Evolutionary conservation across 352 stramenopile species (phyloP).

Genomic region (Globisporangium orthogonon): DNA sequence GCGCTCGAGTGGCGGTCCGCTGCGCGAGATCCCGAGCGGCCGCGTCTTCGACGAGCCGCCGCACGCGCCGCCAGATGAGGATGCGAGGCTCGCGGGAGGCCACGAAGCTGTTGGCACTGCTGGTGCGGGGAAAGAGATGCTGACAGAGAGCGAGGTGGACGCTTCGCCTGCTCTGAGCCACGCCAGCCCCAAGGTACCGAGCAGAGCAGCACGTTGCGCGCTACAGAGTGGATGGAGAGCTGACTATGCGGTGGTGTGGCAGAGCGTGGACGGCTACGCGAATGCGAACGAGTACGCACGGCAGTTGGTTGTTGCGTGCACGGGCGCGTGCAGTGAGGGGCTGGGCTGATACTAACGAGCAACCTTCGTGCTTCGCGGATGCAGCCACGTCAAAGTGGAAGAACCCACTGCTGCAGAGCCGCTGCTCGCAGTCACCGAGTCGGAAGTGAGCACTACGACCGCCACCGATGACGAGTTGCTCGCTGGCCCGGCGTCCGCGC

Average conservation of each 20-base stretch:
- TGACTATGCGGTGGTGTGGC: neutral
- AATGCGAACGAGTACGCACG: neutral
- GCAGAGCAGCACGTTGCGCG: neutral
- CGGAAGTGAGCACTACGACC: neutral
- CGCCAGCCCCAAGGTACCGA: neutral
- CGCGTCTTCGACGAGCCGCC: conserved; percentile 48
- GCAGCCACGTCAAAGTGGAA: neutral
- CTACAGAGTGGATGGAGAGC: neutral
- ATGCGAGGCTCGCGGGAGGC: conserved; percentile 3
- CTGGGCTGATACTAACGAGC: neutral
- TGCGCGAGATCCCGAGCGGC: conserved; percentile 35
- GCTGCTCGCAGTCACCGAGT: neutral
- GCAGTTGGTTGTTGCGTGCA: neutral
- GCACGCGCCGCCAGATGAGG: conserved; percentile 13
- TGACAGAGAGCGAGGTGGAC: neutral
- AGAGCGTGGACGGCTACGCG: neutral
- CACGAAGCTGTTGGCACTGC: conserved; percentile 10
- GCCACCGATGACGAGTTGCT: conserved; percentile 1
- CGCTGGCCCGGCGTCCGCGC: neutral
- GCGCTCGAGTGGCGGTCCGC: conserved; percentile 16
- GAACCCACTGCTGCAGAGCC: neutral
- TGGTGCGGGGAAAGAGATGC: conserved; percentile 57
- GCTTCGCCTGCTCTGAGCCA: neutral
- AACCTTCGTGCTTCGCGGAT: neutral
- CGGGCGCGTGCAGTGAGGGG: neutral